phyloP scores from a whole-genome alignment of 2,329 filamentous ascomycete genomes.

The Madurella fahalii region DNA sequence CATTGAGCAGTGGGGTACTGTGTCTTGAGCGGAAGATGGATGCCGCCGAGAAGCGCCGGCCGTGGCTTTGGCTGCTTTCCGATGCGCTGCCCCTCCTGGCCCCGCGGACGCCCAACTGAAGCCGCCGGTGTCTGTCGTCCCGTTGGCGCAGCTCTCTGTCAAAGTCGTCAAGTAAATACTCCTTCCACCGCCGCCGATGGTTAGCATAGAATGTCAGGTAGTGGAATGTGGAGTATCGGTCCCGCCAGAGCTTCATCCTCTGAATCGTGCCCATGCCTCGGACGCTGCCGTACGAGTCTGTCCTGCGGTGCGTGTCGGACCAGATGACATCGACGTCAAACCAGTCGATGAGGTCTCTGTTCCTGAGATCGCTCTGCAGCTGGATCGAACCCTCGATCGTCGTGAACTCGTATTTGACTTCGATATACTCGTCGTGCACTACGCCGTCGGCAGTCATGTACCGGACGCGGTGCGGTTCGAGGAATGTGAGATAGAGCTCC shows the following conservation, averaged over 20 bases:
- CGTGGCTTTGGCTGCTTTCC: slow-evolving; percentile 26
- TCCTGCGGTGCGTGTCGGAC: slow-evolving; percentile 47
- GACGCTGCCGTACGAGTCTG: slow-evolving; percentile 47
- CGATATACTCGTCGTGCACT: slow-evolving; percentile 45
- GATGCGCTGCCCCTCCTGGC: slow-evolving; percentile 40
- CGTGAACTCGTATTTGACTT: slow-evolving; percentile 49
- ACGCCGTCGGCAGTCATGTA: slow-evolving; percentile 47
- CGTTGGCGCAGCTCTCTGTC: slow-evolving; percentile 44
- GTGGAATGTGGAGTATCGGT: slow-evolving; percentile 45
- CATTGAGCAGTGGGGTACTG: slow-evolving; percentile 14
- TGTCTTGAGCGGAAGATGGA: slow-evolving; percentile 38
- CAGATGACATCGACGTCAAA: slow-evolving; percentile 51
- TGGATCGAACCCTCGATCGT: slow-evolving; percentile 44
- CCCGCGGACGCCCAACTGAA: slow-evolving; percentile 41
- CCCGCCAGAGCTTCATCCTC: slow-evolving; percentile 50
- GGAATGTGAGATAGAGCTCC: slow-evolving; percentile 47
- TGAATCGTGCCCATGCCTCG: slow-evolving; percentile 50
- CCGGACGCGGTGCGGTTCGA: slow-evolving; percentile 45
- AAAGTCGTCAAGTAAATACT: slow-evolving; percentile 46
- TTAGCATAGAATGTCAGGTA: slow-evolving; percentile 47
- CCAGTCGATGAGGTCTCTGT: slow-evolving; percentile 46
- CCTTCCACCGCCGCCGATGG: slow-evolving; percentile 43
- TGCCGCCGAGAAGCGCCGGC: slow-evolving; percentile 41
- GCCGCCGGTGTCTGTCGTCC: slow-evolving; percentile 43
- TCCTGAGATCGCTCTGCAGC: slow-evolving; percentile 47